Base-by-base conservation (phyloP, 768 basidiomycete genomes). In the Agrocybe praecox region DNA sequence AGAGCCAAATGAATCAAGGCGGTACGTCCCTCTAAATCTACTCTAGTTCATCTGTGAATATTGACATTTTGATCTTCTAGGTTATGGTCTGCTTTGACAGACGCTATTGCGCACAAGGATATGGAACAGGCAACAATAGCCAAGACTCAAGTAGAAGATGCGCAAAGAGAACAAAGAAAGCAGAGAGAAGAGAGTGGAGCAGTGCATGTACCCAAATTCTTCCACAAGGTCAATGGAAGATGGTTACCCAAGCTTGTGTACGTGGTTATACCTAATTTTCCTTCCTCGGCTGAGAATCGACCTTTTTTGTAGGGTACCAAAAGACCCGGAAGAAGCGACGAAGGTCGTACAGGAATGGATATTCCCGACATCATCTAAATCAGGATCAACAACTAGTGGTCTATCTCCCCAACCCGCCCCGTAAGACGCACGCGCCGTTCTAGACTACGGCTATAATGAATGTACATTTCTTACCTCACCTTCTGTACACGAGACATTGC, bases 81-180 rank as follows among this genome's bases (percentile, higher is more conserved):
- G 63, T 73, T 98, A 52, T 99, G 97, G 97, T 67, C 76, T 36
- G 79, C 86, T 46, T 75, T 99, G 43, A 98, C 97, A 22, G 75
- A 80, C 17, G 97, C 96, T 18, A 98, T 99, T 72, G 69, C 80
- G 26, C 78, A 78, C 29, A 92, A 89, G 67, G 94, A 99, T 70
- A 96, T 98, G 94, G 93, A 96, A 63, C 88, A 85, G 11, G 97
- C 97, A 21, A 97, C 95, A 4, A 83, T 83, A 23, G 92, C 94
- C 47, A 99, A 99, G 79, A 84, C 85, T 2, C 80, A 81, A 12
- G 92, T 99, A 0, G 97, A 99, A 75, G 94, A 96, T 61, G 86
- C 86, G 22, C 96, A 98, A 74, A 81, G 97, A 47, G 94, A 97
- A 64, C 72, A 82, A 53, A 85, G 92, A 36, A 84, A 80, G 66